Evolutionary conservation across 345 rosid species (phyloP).

Genomic region (Limnanthes douglasii): DNA sequence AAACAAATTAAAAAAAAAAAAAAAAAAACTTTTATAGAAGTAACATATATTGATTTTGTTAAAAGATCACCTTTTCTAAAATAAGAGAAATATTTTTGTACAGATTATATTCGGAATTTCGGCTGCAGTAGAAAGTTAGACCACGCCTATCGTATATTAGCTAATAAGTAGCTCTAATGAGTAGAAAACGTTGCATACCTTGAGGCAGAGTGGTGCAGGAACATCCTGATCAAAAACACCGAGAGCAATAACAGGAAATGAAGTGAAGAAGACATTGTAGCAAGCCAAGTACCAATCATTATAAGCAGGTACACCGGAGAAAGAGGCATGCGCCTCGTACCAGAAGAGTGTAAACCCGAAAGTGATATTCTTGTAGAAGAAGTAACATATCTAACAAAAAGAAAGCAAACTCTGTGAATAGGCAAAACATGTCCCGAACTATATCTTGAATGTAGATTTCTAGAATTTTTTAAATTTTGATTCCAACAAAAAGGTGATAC

Average conservation of each 20-base stretch:
- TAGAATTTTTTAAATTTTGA: not conserved
- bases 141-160: no score
- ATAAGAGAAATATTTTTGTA: no score
- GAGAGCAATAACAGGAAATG: slow-evolving; percentile 90
- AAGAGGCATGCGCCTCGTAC: slow-evolving; percentile 84
- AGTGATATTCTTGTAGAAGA: slow-evolving; percentile 88
- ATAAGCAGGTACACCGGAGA: slow-evolving; percentile 88
- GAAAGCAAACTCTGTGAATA: not conserved
- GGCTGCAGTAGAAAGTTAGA: no score
- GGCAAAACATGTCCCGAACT: not conserved
- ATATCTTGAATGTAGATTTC: not conserved
- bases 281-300: slow-evolving; percentile 94
- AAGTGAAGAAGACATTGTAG: slow-evolving; percentile 93
- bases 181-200: slow-evolving; percentile 24
- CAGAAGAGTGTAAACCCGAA: slow-evolving; percentile 91
- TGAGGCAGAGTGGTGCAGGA: slow-evolving; percentile 71
- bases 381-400: slow-evolving; percentile 66
- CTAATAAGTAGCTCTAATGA: not conserved
- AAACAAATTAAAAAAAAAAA: no score
- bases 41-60: no score
- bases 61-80: no score
- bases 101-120: no score
- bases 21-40: no score
- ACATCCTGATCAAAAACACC: slow-evolving; percentile 97
- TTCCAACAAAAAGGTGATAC: not conserved